These are phyloP conservation scores for Wallacemonas sp. DNA, from an alignment of 208 protist genomes.

Conservation along the genomic window DNA sequence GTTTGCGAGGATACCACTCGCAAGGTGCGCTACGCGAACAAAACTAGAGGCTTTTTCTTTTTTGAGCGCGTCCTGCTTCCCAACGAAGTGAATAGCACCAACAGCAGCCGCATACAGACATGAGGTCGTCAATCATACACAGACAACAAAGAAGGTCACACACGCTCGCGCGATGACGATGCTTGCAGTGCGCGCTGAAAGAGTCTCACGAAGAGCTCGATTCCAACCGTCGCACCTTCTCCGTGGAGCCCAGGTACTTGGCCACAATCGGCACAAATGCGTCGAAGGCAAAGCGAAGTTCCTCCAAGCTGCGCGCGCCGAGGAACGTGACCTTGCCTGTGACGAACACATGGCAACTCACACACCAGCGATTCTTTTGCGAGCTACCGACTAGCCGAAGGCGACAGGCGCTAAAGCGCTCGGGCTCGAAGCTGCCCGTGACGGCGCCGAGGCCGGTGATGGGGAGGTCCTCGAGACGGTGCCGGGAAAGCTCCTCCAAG, in stretches of 20 bases:
- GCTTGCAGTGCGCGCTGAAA: too few species aligned
- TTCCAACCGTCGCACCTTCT: neutral
- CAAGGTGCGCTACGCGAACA: neutral
- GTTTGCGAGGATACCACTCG: conserved; percentile 9
- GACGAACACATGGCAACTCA: conserved; percentile 77
- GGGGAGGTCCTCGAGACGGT: conserved; percentile 25
- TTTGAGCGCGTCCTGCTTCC: too few species aligned
- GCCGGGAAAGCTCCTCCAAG: conserved; percentile 62
- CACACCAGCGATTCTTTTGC: conserved; percentile 57
- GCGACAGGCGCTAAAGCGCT: conserved; percentile 81
- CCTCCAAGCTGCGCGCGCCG: conserved; percentile 76
- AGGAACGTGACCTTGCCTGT: conserved; percentile 84
- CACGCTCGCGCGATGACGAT: too few species aligned
- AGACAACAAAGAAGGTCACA: neutral
- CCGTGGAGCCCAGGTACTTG: conserved; percentile 38
- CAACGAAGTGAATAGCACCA: too few species aligned
- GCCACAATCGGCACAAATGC: conserved; percentile 77
- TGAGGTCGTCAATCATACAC: too few species aligned
- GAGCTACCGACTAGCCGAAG: conserved; percentile 64
- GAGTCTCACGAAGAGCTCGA: neutral
- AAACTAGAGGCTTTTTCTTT: neutral
- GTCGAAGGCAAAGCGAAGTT: conserved; percentile 80
- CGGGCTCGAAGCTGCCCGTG: conserved; percentile 80
- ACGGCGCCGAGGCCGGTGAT: conserved; percentile 35
- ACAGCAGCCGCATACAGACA: too few species aligned